Conservation (phyloP, 805 yeast genomes). For the Wickerhamomyces ciferrii region DNA sequence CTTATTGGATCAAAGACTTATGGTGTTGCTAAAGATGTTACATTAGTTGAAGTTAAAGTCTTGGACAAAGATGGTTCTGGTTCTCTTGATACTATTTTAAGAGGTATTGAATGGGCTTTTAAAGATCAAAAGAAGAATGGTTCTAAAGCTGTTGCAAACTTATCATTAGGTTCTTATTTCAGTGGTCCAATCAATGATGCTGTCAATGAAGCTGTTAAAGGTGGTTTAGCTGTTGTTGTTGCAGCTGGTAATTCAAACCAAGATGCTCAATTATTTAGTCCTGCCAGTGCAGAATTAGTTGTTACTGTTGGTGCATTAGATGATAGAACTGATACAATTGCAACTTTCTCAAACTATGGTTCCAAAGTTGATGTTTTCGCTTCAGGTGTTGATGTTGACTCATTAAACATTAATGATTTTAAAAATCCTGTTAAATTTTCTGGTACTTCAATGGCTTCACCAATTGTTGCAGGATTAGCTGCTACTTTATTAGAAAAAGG, state of each 20-base stretch:
- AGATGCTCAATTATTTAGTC: conserved; percentile 76
- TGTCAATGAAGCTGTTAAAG: conserved; percentile 61
- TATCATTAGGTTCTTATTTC: conserved; percentile 72
- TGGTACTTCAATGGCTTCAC: conserved; percentile 83
- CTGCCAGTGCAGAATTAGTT: conserved; percentile 69
- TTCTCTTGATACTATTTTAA: conserved; percentile 50
- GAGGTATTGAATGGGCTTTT: conserved; percentile 63
- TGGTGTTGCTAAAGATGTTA: conserved; percentile 72
- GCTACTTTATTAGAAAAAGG: conserved; percentile 54
- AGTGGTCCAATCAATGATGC: conserved; percentile 68
- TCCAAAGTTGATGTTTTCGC: conserved; percentile 79
- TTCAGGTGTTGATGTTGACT: conserved; percentile 64
- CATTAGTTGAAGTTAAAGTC: conserved; percentile 67
- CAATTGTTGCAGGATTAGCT: conserved; percentile 62
- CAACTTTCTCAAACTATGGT: conserved; percentile 86
- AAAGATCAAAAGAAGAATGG: conserved; percentile 38
- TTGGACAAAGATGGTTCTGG: conserved; percentile 66
- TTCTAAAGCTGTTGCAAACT: conserved; percentile 60
- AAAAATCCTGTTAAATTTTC: conserved; percentile 32
- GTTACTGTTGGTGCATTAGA: conserved; percentile 88
- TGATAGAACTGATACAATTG: conserved; percentile 60
- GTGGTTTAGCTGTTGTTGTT: conserved; percentile 66
- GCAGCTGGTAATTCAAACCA: conserved; percentile 84
- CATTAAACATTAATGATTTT: conserved; percentile 35
- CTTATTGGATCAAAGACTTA: conserved; percentile 66